Conservation (phyloP, 2,329 filamentous ascomycete genomes). For the Grosmannia penicillata region DNA sequence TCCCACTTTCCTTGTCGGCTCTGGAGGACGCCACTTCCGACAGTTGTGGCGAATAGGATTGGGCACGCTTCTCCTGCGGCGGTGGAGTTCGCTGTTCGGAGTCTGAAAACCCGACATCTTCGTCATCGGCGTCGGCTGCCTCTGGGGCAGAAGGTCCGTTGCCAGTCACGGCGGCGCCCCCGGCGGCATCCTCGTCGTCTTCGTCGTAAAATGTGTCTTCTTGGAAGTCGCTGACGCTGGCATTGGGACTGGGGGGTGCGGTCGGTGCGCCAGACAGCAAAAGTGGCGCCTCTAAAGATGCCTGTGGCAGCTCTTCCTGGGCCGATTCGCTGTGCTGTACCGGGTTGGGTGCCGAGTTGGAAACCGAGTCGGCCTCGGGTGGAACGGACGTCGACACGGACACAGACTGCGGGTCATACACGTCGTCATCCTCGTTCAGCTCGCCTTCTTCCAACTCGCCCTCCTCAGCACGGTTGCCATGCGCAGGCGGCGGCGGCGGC, state of each 20-base stretch:
- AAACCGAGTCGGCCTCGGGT: slow-evolving; percentile 6
- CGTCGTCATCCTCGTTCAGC: slow-evolving; percentile 55
- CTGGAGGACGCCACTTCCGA: slow-evolving; percentile 1
- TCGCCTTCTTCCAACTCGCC: slow-evolving; percentile 6
- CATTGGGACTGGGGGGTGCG: slow-evolving; percentile 8
- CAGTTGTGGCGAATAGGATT: slow-evolving; percentile 8
- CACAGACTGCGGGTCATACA: slow-evolving; percentile 29
- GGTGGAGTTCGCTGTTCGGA: slow-evolving; percentile 3
- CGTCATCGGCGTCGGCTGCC: slow-evolving; percentile 8
- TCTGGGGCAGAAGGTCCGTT: slow-evolving; percentile 4
- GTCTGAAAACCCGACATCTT: slow-evolving; percentile 8
- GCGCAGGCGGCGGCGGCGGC: background rate
- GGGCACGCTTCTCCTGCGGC: slow-evolving; percentile 2
- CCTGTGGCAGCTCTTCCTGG: background rate
- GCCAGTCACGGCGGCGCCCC: slow-evolving; percentile 3
- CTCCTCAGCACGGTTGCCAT: background rate
- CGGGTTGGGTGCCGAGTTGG: background rate
- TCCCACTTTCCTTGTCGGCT: background rate
- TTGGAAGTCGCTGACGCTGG: slow-evolving; percentile 10
- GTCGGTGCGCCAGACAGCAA: background rate
- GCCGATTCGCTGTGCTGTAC: slow-evolving; percentile 10
- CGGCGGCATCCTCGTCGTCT: slow-evolving; percentile 7
- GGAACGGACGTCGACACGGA: background rate
- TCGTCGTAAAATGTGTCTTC: slow-evolving; percentile 11
- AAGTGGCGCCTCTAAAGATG: background rate